Evolutionary conservation across 176 grass and related monocot genomes (phyloP).

Genomic region (Sorghum bicolor): DNA sequence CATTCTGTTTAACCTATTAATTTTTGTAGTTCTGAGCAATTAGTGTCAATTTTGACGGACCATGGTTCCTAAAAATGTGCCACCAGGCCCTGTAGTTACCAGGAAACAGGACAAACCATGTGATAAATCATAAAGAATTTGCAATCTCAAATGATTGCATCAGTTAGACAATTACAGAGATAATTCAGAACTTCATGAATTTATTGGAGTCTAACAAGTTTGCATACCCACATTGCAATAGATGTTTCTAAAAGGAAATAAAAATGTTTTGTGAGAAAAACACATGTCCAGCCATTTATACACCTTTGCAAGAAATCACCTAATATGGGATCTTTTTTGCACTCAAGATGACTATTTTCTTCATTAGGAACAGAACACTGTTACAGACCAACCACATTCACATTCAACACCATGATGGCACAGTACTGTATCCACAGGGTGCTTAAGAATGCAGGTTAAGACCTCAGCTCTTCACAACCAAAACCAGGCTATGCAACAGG

Average conservation of each 20-base stretch:
- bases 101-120: conserved; percentile 1
- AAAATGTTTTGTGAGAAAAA: not conserved
- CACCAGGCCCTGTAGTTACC: not conserved
- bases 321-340: not conserved
- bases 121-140: not conserved
- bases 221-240: conserved; percentile 7
- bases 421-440: not conserved
- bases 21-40: not conserved
- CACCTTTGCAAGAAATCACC: not conserved
- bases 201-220: not conserved
- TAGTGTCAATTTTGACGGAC: not conserved
- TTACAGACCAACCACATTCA: not conserved
- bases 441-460: not conserved
- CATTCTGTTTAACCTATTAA: not conserved
- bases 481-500: not conserved
- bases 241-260: not conserved
- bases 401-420: not conserved
- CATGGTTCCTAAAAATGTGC: not conserved
- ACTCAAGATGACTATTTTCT: not conserved
- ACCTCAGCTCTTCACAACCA: not conserved
- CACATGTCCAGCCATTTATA: not conserved
- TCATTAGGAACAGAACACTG: not conserved
- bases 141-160: not conserved
- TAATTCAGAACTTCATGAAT: not conserved
- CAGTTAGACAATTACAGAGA: not conserved